These are phyloP conservation scores for Hirschioporus abietinus DNA, from an alignment of 768 basidiomycete species.

Conservation along the genomic window DNA sequence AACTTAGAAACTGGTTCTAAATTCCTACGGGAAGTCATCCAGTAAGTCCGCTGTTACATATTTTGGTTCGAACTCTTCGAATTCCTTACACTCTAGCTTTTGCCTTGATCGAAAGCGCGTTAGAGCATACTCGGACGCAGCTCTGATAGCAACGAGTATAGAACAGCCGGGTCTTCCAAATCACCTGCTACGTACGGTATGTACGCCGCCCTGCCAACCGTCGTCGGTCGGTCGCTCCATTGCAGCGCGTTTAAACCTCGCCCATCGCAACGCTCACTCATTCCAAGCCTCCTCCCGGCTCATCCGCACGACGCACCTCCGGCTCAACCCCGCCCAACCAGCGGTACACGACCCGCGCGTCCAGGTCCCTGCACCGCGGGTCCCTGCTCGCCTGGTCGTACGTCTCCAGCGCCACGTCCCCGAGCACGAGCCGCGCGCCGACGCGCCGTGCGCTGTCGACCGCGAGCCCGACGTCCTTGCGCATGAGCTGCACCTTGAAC, in stretches of 20 bases:
- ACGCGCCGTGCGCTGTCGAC: slow-evolving; percentile 8
- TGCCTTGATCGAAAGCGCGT: not conserved
- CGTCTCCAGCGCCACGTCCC: slow-evolving; percentile 11
- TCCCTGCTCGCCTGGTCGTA: slow-evolving; percentile 10
- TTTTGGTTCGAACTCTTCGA: no score
- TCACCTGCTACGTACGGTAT: not conserved
- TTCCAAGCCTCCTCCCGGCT: not conserved
- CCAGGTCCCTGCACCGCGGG: slow-evolving; percentile 9
- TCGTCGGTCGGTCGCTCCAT: not conserved
- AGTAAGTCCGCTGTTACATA: no score
- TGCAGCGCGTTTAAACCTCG: not conserved
- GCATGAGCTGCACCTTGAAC: slow-evolving; percentile 15
- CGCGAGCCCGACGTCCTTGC: slow-evolving; percentile 12
- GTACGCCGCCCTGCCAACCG: not conserved
- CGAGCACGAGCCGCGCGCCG: slow-evolving; percentile 11
- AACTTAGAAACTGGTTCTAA: no score
- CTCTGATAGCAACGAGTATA: no score
- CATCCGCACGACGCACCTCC: not conserved
- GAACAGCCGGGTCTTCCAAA: not conserved
- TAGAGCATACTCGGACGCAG: no score
- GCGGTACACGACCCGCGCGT: slow-evolving; percentile 12
- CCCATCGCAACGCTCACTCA: not conserved
- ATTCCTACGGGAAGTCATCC: no score
- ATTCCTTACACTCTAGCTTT: no score
- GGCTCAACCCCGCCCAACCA: slow-evolving; percentile 13